A percentile compares a stretch with the other conserved stretches of the same genome.
phyloP scores from a whole-genome alignment of 2,329 filamentous ascomycete genomes.

The Emmonsiellopsis sp. region DNA sequence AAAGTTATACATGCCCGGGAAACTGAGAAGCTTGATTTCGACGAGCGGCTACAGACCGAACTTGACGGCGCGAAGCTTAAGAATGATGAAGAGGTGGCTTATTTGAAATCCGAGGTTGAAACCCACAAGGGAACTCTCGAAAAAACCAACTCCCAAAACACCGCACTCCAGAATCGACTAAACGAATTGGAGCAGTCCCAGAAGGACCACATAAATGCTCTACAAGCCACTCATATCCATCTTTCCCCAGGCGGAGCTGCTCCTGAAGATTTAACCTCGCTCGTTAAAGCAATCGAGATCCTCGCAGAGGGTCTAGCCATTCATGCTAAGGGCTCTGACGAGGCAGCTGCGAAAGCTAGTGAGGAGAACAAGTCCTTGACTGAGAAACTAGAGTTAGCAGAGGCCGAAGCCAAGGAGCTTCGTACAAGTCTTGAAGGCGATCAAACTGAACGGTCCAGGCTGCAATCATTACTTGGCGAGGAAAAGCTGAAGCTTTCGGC shows the following conservation, averaged over 20 bases:
- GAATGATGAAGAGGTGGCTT: constrained; percentile 46
- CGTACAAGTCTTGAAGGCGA: constrained; percentile 46
- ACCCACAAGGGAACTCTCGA: constrained; percentile 43
- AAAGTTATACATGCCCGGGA: constrained; percentile 73
- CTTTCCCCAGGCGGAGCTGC: constrained; percentile 45
- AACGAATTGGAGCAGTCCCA: constrained; percentile 44
- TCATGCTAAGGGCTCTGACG: constrained; percentile 53
- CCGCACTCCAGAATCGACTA: constrained; percentile 43
- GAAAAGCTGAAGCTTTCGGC: constrained; percentile 40
- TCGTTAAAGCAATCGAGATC: constrained; percentile 53
- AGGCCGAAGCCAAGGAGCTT: constrained; percentile 47
- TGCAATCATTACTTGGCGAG: constrained; percentile 46
- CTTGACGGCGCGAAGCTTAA: constrained; percentile 53
- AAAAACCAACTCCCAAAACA: constrained; percentile 29
- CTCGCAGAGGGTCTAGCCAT: constrained; percentile 51
- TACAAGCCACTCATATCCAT: constrained; percentile 53
- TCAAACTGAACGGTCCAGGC: constrained; percentile 43
- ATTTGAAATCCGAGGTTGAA: constrained; percentile 51
- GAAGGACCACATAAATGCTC: constrained; percentile 43
- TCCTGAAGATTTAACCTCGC: constrained; percentile 48
- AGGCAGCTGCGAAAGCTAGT: constrained; percentile 50
- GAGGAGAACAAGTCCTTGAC: constrained; percentile 56
- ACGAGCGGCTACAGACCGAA: constrained; percentile 64
- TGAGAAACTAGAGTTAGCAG: constrained; percentile 46
- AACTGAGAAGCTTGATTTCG: constrained; percentile 63